Evolutionary conservation across 768 basidiomycete species (phyloP).

Genomic region (Hysterangium stoloniferum): DNA sequence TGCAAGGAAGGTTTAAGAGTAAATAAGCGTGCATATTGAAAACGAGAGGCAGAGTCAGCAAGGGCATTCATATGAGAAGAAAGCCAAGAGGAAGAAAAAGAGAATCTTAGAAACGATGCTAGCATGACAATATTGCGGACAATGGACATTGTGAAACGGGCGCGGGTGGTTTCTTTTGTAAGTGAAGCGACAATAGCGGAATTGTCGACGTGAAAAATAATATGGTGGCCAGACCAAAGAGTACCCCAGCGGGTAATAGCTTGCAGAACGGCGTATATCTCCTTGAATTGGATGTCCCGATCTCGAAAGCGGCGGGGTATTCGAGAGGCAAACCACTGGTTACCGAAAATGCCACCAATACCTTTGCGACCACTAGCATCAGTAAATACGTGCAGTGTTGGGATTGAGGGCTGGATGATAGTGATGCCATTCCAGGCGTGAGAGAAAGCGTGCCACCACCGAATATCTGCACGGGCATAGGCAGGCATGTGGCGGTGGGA

Average conservation of each 20-base stretch:
- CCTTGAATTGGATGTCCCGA: conserved; percentile 27
- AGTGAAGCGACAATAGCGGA: conserved; percentile 18
- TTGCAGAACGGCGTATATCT: conserved; percentile 21
- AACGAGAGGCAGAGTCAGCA: conserved; percentile 17
- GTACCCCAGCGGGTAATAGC: conserved; percentile 25
- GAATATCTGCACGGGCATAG: conserved; percentile 18
- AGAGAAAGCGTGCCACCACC: conserved; percentile 26
- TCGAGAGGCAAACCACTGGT: conserved; percentile 22
- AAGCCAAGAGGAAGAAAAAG: conserved; percentile 14
- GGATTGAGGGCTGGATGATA: conserved; percentile 2
- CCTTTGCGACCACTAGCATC: conserved; percentile 29
- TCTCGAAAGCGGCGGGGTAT: conserved; percentile 20
- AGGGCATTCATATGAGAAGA: conserved; percentile 14
- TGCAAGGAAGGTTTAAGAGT: conserved; percentile 20
- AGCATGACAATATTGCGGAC: conserved; percentile 15
- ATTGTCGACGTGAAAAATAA: conserved; percentile 26
- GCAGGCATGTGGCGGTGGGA: conserved; percentile 19
- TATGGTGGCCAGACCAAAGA: conserved; percentile 18
- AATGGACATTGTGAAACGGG: conserved; percentile 12
- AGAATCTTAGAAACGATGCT: conserved; percentile 13
- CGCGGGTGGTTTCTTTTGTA: conserved; percentile 6
- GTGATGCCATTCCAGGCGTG: conserved; percentile 25
- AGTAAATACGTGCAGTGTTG: conserved; percentile 20
- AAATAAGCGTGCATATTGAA: conserved; percentile 21
- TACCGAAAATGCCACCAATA: conserved; percentile 17